Evolutionary conservation across 805 yeast genomes (phyloP).

Genomic region (Candida chauliodis): DNA sequence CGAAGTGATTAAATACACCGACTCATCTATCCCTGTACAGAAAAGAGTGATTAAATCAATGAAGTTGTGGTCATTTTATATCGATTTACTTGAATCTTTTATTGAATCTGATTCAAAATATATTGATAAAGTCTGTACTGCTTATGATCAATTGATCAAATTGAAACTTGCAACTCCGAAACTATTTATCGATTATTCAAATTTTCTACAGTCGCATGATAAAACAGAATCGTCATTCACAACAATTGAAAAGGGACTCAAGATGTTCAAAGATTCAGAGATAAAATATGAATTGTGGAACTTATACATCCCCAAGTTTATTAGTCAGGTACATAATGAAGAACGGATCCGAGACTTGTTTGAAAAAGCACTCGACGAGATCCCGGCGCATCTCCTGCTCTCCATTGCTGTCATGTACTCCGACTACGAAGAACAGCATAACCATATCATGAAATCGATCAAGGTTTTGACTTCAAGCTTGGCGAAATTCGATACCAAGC

Average conservation of each 20-base stretch:
- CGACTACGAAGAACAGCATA: conserved; percentile 56
- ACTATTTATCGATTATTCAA: conserved; percentile 63
- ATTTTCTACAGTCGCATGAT: conserved; percentile 48
- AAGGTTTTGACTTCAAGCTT: conserved; percentile 17
- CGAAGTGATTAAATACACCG: conserved; percentile 25
- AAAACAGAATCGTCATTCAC: conserved; percentile 49
- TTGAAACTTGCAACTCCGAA: conserved; percentile 68
- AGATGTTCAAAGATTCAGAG: conserved; percentile 55
- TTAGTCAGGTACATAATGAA: background rate
- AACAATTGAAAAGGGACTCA: conserved; percentile 68
- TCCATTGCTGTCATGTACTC: conserved; percentile 55
- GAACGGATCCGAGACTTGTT: conserved; percentile 62
- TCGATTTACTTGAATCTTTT: conserved; percentile 62
- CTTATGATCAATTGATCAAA: conserved; percentile 27
- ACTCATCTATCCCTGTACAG: conserved; percentile 49
- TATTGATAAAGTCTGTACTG: conserved; percentile 17
- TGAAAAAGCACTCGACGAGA: conserved; percentile 43
- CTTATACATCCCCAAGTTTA: conserved; percentile 54
- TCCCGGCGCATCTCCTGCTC: conserved; percentile 43
- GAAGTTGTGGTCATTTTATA: conserved; percentile 68
- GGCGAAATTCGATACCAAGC: conserved; percentile 8
- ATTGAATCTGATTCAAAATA: conserved; percentile 35
- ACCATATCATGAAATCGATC: conserved; percentile 46
- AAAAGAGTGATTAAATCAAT: conserved; percentile 55
- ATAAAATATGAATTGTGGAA: conserved; percentile 65